Conservation (phyloP, 192 early-diverging fungal genomes). For the Pilaira anomala region DNA sequence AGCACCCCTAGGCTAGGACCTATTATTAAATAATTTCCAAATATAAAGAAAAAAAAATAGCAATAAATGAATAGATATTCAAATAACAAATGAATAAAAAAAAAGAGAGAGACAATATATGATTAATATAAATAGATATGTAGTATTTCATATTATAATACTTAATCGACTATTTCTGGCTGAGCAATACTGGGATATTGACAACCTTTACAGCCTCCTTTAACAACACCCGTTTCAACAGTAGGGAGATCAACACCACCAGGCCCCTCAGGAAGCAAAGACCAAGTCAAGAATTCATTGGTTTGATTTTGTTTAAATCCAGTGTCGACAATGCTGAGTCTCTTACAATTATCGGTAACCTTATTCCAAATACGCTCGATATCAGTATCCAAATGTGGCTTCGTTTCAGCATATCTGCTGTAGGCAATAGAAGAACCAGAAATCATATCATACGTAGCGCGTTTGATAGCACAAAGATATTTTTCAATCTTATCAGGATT, state of each 20-base stretch:
- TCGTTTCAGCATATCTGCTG: slow-evolving; percentile 54
- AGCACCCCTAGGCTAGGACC: slow-evolving; percentile 45
- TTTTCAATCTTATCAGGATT: slow-evolving; percentile 57
- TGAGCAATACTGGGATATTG: not conserved
- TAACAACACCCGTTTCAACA: slow-evolving; percentile 40
- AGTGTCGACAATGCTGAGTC: slow-evolving; percentile 53
- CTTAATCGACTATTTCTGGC: not conserved
- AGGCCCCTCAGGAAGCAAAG: slow-evolving; percentile 24
- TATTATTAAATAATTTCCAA: not conserved
- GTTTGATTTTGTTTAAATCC: slow-evolving; percentile 57
- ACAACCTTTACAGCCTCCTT: not conserved
- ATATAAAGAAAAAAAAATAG: too few relatives aligned
- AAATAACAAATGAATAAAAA: not conserved
- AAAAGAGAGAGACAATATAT: not conserved
- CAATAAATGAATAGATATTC: not conserved
- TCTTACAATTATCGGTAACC: slow-evolving; percentile 59
- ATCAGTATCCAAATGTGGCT: slow-evolving; percentile 48
- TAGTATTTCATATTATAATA: not conserved
- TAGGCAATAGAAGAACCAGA: slow-evolving; percentile 49
- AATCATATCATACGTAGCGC: slow-evolving; percentile 53
- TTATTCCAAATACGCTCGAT: slow-evolving; percentile 63
- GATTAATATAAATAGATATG: not conserved
- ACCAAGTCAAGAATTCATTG: slow-evolving; percentile 55
- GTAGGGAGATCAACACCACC: slow-evolving; percentile 30
- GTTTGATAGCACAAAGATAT: slow-evolving; percentile 52